These are phyloP conservation scores for Syncephalastrum monosporum DNA, from an alignment of 371 early-diverging fungal genomes.

Conservation along the genomic window DNA sequence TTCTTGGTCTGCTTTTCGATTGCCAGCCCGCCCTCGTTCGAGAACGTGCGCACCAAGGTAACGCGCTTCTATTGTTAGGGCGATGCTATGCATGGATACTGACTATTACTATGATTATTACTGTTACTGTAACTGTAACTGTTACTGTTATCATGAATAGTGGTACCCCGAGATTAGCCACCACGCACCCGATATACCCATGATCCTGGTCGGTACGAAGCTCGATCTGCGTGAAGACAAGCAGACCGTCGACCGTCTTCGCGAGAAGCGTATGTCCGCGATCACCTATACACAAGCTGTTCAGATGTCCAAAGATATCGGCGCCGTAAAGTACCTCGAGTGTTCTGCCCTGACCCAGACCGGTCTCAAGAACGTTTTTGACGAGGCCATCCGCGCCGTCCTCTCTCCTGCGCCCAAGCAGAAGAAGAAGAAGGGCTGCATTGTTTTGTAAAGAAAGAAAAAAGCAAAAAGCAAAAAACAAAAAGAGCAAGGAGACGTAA, in stretches of 20 bases:
- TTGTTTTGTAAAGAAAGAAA: constrained; percentile 55
- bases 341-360: constrained; percentile 86
- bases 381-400: constrained; percentile 96
- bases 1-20: constrained; percentile 87
- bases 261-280: constrained; percentile 70
- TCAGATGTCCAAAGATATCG: constrained; percentile 76
- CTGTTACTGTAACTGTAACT: neutral
- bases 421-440: constrained; percentile 65
- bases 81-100: neutral
- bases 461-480: no score
- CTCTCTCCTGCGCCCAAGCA: constrained; percentile 42
- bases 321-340: constrained; percentile 82
- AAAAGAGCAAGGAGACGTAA: no score
- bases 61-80: neutral
- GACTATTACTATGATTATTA: neutral
- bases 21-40: constrained; percentile 75
- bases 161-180: constrained; percentile 70
- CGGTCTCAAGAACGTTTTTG: constrained; percentile 96
- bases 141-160: constrained; percentile 18
- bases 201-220: constrained; percentile 74
- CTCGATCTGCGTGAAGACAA: constrained; percentile 64
- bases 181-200: constrained; percentile 60
- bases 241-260: constrained; percentile 57
- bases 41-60: constrained; percentile 82
- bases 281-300: constrained; percentile 71